phyloP scores from a whole-genome alignment of 2,329 filamentous ascomycete species.

The Microcyclospora pomicola region DNA sequence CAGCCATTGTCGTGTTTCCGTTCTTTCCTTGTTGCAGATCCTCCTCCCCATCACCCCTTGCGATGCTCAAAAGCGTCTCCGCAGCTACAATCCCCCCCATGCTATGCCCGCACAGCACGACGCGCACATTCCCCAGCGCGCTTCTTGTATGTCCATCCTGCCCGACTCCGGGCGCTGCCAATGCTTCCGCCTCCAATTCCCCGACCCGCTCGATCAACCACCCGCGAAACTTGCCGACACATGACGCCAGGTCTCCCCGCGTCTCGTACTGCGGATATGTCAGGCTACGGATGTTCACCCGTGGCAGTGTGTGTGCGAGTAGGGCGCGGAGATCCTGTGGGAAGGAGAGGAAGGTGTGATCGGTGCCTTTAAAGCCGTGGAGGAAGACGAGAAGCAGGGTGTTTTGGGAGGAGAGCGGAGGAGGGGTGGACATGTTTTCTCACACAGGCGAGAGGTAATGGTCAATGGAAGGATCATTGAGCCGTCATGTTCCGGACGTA shows the following conservation, averaged over 20 bases:
- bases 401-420: no score
- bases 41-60: conserved; percentile 52
- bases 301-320: conserved; percentile 52
- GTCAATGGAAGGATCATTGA: no score
- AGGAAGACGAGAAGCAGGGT: conserved; percentile 72
- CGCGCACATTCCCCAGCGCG: conserved; percentile 71
- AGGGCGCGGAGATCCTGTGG: conserved; percentile 56
- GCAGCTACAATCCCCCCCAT: conserved; percentile 90
- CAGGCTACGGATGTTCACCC: conserved; percentile 50
- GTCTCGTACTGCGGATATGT: conserved; percentile 77
- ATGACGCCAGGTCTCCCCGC: conserved; percentile 58
- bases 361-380: conserved; percentile 78
- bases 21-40: conserved; percentile 21
- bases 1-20: conserved; percentile 9
- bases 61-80: conserved; percentile 65
- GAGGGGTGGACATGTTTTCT: no score
- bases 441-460: no score
- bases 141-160: no score
- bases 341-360: conserved; percentile 65
- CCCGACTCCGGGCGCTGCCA: conserved; percentile 71
- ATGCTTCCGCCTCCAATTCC: conserved; percentile 70
- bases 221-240: conserved; percentile 59
- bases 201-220: conserved; percentile 88
- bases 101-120: conserved; percentile 72
- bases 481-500: no score